phyloP scores from a whole-genome alignment of 75 land plant species.

The Isoetes taiwanensis region DNA sequence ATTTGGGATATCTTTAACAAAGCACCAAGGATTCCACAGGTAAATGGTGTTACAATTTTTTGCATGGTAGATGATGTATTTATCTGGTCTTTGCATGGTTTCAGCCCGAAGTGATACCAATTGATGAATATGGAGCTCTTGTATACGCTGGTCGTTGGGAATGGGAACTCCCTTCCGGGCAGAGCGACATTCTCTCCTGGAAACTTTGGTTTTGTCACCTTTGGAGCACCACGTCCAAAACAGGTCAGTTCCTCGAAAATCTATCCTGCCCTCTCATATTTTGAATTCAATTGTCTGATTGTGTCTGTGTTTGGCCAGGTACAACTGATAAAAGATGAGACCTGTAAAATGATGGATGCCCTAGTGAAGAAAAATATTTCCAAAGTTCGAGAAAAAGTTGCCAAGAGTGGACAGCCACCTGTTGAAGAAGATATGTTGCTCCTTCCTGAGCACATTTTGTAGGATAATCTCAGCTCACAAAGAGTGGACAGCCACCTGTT shows the following conservation, averaged over 20 bases:
- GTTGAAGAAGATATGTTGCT: no score
- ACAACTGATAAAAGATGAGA: constrained; percentile 49
- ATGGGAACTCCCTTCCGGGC: constrained; percentile 78
- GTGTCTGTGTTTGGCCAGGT: no score
- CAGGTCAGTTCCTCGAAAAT: no score
- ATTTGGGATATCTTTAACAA: constrained; percentile 73
- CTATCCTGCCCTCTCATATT: no score
- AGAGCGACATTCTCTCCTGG: constrained; percentile 88
- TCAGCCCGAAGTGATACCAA: constrained; percentile 53
- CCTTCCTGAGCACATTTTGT: no score
- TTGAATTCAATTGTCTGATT: no score
- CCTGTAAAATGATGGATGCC: constrained; percentile 55
- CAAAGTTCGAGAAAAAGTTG: constrained; percentile 34
- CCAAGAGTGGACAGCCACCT: no score
- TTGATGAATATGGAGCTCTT: constrained; percentile 88
- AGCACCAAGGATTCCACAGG: constrained; percentile 79
- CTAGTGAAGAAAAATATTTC: constrained; percentile 44
- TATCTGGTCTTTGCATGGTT: not conserved
- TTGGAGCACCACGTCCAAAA: constrained; percentile 87
- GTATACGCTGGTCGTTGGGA: constrained; percentile 89
- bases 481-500: no score
- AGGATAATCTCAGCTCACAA: no score
- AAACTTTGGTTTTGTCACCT: constrained; percentile 66
- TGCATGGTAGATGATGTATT: not conserved
- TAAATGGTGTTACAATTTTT: constrained; percentile 14